Evolutionary conservation across 2,329 filamentous ascomycete genomes (phyloP), one percentile per base, ranked within the genome.

Genomic region (Claviceps spartinae): DNA sequence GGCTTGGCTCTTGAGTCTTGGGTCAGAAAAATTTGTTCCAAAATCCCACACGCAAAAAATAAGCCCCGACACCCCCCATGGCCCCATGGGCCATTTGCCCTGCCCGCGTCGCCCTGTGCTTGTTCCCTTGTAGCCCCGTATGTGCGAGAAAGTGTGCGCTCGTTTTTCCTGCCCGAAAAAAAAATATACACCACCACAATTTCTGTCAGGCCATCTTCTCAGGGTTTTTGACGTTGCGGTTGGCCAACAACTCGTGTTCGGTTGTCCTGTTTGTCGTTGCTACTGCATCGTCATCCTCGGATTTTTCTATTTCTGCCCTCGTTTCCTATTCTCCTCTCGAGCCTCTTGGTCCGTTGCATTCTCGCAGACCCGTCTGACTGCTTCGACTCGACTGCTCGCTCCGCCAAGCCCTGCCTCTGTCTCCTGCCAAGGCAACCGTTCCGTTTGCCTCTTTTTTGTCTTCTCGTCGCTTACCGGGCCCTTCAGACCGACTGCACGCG

Each of bases 31-130:
- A 38, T 22, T 47, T 46, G 26, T 26, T 26, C 42, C 49, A 46
- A 44, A 49, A 49, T 44, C 40, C 13, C 40, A 49, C 48, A 48
- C 48, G 46, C 40, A 53, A 52, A 53, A 53, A 51, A 53, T 53
- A 53, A 53, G 43, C 52, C 50, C 52, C 52, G 48, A 38, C 48
- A 44, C 13, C 47, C 30, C 26, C 18, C 18, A 18, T 18, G 18
- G 18, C 18, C 20, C 30, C 30, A 34, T 11, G 30, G 30, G 9
- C 30, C 51, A 48, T 41, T 49, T 52, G 43, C 43, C 43, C 43
- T 46, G 43, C 24, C 43, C 24, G 24, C 24, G 24, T 26, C 44
- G 51, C 51, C 51, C 51, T 34, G 43, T 42, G 43, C 24, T 22
- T 47, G 22, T 24, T 44, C 14, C 42, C 11, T 34, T 44, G 43